Evolutionary conservation across 1,284 basidiomycete species (phyloP).

Genomic region (Hortiboletus rubellus): DNA sequence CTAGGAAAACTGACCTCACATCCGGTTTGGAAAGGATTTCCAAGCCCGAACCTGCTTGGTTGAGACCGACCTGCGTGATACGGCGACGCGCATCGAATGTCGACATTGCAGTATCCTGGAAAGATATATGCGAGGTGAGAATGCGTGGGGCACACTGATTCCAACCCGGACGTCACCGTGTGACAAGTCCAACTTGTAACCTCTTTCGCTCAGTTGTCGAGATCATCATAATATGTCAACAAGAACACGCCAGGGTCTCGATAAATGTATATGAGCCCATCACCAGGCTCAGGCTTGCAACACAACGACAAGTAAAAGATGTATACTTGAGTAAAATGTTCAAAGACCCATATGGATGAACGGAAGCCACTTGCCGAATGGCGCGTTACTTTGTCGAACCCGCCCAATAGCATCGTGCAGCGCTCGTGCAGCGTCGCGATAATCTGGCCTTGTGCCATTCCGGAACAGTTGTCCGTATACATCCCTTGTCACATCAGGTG

Average conservation of each 20-base stretch:
- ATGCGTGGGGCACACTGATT: conserved; percentile 46
- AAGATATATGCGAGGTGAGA: conserved; percentile 6
- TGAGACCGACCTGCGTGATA: conserved; percentile 80
- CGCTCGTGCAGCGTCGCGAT: background rate
- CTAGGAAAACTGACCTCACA: conserved; percentile 56
- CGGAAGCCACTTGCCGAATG: conserved; percentile 7
- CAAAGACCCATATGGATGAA: conserved; percentile 12
- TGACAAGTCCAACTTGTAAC: conserved; percentile 53
- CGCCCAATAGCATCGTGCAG: conserved; percentile 4
- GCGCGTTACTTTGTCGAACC: background rate
- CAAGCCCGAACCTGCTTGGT: conserved; percentile 87
- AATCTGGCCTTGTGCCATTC: background rate
- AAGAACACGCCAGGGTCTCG: no score
- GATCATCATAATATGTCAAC: no score
- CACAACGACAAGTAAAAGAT: no score
- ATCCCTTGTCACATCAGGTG: conserved; percentile 5
- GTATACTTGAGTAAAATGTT: background rate
- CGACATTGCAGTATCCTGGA: conserved; percentile 93
- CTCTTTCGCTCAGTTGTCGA: conserved; percentile 54
- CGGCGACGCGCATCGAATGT: conserved; percentile 60
- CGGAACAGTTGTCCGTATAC: conserved; percentile 5
- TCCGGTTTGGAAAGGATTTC: conserved; percentile 97
- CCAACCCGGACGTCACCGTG: conserved; percentile 55
- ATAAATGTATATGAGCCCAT: no score
- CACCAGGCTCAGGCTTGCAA: no score